These are phyloP conservation scores for Metarhizium anisopliae DNA, from an alignment of 2,329 filamentous ascomycete genomes.

Conservation along the genomic window DNA sequence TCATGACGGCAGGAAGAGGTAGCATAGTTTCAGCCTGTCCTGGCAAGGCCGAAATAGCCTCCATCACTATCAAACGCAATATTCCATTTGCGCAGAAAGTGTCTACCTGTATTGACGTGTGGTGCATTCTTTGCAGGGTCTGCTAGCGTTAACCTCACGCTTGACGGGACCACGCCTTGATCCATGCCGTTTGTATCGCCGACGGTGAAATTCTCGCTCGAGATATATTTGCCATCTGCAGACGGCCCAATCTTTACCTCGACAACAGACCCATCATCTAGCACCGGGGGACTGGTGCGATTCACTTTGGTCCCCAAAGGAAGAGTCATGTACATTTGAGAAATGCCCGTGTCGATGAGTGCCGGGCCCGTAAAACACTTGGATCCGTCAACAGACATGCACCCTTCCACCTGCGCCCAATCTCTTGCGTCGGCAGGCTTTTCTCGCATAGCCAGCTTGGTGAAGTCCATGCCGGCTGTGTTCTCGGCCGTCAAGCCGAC, in stretches of 20 bases:
- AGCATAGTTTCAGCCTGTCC: not conserved
- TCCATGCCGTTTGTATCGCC: not conserved
- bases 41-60: conserved; percentile 1
- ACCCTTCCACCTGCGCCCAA: conserved; percentile 1
- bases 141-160: not conserved
- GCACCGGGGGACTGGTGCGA: not conserved
- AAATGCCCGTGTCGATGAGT: conserved; percentile 3
- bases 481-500: conserved; percentile 3
- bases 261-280: not conserved
- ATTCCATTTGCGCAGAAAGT: conserved; percentile 1
- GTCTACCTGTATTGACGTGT: conserved; percentile 1
- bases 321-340: conserved; percentile 5
- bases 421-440: not conserved
- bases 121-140: not conserved
- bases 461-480: not conserved
- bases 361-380: not conserved
- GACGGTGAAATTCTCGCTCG: conserved; percentile 9
- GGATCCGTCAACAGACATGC: conserved; percentile 1
- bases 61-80: conserved; percentile 3
- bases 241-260: not conserved
- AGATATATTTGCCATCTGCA: not conserved
- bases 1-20: too few relatives aligned
- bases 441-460: not conserved
- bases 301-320: conserved; percentile 1
- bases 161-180: not conserved